Base-by-base conservation (phyloP, 495 filamentous ascomycete species). In the Amphirosellinia nigrospora region DNA sequence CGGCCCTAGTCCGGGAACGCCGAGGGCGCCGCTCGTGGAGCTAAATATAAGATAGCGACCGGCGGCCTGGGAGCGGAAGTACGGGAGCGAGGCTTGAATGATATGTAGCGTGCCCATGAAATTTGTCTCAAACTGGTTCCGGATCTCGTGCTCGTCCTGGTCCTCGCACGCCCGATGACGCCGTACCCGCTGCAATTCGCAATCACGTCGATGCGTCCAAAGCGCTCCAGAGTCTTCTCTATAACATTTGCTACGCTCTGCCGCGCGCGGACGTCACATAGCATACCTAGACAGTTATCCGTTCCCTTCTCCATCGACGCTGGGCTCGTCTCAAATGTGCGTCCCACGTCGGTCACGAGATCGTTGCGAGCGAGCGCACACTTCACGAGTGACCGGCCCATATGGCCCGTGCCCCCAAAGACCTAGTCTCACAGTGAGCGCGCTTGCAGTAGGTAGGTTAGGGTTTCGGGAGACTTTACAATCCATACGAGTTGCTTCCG, bases 151-250 rank as follows among this genome's bases (percentile, higher is more conserved):
- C 74, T 96, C 93, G 80, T 97, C 93, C 81, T 98, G 96, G 82
- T 98, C 96, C 81, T 99, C 96, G 81, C 94, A 97, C 3, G 95
- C 91, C 93, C 95, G 72, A 98, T 97, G 41, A 99, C 93, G 60
- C 95, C 96, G 81, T 96, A 96, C 41, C 92, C 92, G 38, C 91
- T 91, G 80, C 92, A 97, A 78, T 99, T 99, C 73, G 89, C 94
- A 59, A 99, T 91, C 63, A 96, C 88, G 79, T 98, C 96, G 58
- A 97, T 86, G 66, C 89, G 88, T 0, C 94, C 94, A 80, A 94
- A 98, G 59, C 85, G 87, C 43, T 84, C 81, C 41, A 97, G 85
- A 6, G 90, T 89, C 55, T 80, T 82, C 58, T 92, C 84, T 56
- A 97, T 86, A 7, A 91, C 93, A 23, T 84, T 83, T 48, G 86